Conservation (phyloP, 2,329 filamentous ascomycete species). For the Pseudopyrenochaeta lycopersici region DNA sequence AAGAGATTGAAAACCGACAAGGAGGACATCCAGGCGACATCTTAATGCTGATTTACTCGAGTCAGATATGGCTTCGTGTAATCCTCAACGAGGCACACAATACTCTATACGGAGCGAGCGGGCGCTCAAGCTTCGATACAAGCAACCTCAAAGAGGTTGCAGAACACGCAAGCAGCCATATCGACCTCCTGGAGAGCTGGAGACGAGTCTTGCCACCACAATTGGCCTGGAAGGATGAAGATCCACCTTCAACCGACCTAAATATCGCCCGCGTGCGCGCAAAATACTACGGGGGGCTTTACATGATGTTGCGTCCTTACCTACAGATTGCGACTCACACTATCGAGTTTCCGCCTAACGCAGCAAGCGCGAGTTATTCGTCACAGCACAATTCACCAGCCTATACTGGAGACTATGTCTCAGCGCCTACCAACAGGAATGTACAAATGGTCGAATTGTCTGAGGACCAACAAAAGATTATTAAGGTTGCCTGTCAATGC, state of each 20-base stretch:
- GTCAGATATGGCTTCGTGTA: constrained; percentile 68
- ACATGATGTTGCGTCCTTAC: constrained; percentile 88
- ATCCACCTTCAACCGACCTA: constrained; percentile 77
- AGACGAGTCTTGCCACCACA: constrained; percentile 56
- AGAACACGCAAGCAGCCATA: constrained; percentile 37
- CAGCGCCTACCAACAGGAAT: constrained; percentile 47
- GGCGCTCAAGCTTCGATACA: constrained; percentile 43
- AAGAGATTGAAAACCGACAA: constrained; percentile 18
- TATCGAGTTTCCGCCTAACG: constrained; percentile 48
- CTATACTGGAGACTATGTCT: constrained; percentile 44
- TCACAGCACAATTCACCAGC: constrained; percentile 61
- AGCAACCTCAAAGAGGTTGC: constrained; percentile 42
- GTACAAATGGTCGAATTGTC: too few relatives aligned
- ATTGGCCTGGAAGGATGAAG: constrained; percentile 72
- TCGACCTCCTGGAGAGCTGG: constrained; percentile 62
- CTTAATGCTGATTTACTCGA: constrained; percentile 66
- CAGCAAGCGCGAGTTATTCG: constrained; percentile 12
- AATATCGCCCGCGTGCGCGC: constrained; percentile 84
- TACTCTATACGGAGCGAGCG: constrained; percentile 59
- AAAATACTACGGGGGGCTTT: constrained; percentile 92
- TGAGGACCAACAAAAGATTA: too few relatives aligned
- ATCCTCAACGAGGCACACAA: constrained; percentile 65
- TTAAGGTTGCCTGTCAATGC: too few relatives aligned
- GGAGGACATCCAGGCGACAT: constrained; percentile 41
- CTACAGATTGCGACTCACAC: constrained; percentile 67